Evolutionary conservation across 345 rosid species (phyloP), one percentile per base, ranked within the genome.

Genomic region (Heritiera littoralis): DNA sequence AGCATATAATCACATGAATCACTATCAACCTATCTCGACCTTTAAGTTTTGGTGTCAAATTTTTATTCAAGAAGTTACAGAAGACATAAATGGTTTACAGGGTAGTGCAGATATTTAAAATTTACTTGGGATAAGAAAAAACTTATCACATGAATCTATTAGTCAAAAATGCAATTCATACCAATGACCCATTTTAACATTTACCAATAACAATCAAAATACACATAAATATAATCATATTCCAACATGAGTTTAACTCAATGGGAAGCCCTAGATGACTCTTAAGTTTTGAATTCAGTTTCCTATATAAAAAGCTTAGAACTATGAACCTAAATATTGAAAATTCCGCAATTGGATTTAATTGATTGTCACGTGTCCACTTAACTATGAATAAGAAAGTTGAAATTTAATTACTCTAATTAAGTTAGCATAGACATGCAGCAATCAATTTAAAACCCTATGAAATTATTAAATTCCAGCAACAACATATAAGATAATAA

Each of bases 181-280:
- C 75, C 20, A 7, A 69, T 69, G 17, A 49, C 48, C 46, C 30
- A 71, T 71, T 52, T 52, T 17, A 72, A 32, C 75, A 51, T 52
- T 9, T 32, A 52, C 1, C 61, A 52, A 52, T 30, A 72, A 52
- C 75, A 2, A 72, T 52, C 61, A 52, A 72, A 52, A 52, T 12
- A 54, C 48, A 9, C 7, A 54, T 32, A 13, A 28, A 32, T 55
- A 32, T 9, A 72, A 30, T 15, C 15, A 15, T 15, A 72, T 9
- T 11, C 63, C 7, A 7, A 58, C 11, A n/a, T 6, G 60, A 18
- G 60, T 56, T 58, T 18, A 58, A 58, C 61, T 58, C 20, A n/a
- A 59, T 9, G 13, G 13, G 10, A 59, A 59, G 5, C 32, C 13
- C 0, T 11, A 54, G n/a, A 54, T 55, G 59, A 56, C 23, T 56